Evolutionary conservation across 306 rosid species (phyloP), one percentile per base, ranked within the genome.

Genomic region (Phaseolus lunatus): DNA sequence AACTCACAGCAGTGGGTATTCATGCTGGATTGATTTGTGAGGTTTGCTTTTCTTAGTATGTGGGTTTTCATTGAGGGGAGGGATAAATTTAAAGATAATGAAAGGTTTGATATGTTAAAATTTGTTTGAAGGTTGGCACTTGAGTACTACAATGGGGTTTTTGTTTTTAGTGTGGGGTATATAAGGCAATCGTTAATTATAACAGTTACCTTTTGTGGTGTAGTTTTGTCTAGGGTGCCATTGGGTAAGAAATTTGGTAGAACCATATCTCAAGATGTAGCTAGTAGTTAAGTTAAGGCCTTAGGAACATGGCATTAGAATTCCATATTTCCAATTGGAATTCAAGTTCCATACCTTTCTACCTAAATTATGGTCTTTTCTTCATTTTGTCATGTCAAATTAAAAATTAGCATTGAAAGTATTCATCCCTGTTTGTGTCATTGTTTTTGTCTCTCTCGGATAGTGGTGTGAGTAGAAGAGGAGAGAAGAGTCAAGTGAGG

Each of bases 1-100:
- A 22, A 50, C 3, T 76, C 23, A 11, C 50, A 39, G 74, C 23
- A 0, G 23, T 29, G 56, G 48, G 26, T 31, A 24, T 58, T 77
- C 71, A 61, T 61, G 8, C 65, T 47, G 10, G 37, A 3, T 76
- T n/a, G 24, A 64, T 26, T n/a, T 59, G 47, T n/a, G 44, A 74
- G 57, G 57, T 23, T 15, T 18, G 64, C 27, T 57, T 11, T 31
- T 23, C 18, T 56, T 56, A 3, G 31, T 33, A 16, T n/a, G 5
- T 63, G 23, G 23, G 16, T 13, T 27, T 61, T 61, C 10, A 3
- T 10, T 24, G 65, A 58, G 29, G 14, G 35, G 68, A 29, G 24
- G 45, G 45, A 31, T 33, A 33, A 63, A 63, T 0, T 0, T 12
- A 63, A 63, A n/a, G 64, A 22, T 27, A 8, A 27, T 31, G 16